These are phyloP conservation scores for Monascus ruber DNA, from an alignment of 2,329 filamentous ascomycete species.

Conservation along the genomic window DNA sequence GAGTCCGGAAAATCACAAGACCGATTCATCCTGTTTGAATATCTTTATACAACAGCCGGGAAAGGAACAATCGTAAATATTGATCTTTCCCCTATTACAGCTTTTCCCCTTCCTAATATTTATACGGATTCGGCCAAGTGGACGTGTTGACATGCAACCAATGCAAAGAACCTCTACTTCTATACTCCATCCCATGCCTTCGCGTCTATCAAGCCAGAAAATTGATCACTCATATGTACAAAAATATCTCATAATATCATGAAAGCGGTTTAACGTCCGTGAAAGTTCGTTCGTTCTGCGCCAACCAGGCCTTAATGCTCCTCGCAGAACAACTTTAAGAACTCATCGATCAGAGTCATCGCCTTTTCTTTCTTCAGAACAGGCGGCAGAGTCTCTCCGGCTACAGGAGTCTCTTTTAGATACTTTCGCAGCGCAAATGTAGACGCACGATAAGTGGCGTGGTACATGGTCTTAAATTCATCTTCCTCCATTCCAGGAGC, in stretches of 20 bases:
- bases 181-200: too few relatives aligned
- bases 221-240: background rate
- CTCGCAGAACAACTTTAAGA: slow-evolving; percentile 32
- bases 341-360: slow-evolving; percentile 30
- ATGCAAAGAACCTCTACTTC: too few relatives aligned
- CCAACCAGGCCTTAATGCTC: slow-evolving; percentile 16
- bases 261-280: background rate
- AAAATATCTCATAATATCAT: background rate
- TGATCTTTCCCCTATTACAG: too few relatives aligned
- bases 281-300: slow-evolving; percentile 1
- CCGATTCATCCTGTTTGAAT: too few relatives aligned
- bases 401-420: slow-evolving; percentile 14
- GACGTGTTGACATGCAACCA: too few relatives aligned
- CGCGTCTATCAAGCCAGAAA: too few relatives aligned
- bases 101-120: too few relatives aligned
- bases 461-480: slow-evolving; percentile 34
- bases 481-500: slow-evolving; percentile 21
- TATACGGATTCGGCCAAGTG: too few relatives aligned
- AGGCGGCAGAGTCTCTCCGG: slow-evolving; percentile 5
- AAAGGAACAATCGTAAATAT: too few relatives aligned
- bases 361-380: slow-evolving; percentile 27
- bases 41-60: too few relatives aligned
- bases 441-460: slow-evolving; percentile 32
- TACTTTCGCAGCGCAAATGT: slow-evolving; percentile 32
- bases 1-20: slow-evolving; percentile 9